Conservation (phyloP, 2,329 filamentous ascomycete species). For the Lomentospora prolificans region DNA sequence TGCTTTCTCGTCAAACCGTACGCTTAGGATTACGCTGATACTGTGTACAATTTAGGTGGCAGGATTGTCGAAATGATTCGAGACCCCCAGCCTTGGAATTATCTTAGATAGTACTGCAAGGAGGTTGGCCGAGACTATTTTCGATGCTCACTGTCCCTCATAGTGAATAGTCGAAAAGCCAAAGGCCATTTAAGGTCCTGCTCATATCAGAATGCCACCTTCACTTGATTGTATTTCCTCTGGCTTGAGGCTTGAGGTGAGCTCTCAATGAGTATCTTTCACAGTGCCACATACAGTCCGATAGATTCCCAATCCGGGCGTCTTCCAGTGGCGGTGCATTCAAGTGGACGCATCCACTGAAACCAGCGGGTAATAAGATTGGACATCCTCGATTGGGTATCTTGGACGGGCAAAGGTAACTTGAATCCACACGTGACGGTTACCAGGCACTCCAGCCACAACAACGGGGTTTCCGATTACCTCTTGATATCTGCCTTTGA, state of each 20-base stretch:
- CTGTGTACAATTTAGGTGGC: not conserved
- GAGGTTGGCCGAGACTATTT: not conserved
- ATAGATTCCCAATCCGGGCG: not conserved
- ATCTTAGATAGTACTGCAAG: not conserved
- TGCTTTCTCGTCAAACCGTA: too few relatives aligned
- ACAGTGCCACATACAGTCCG: not conserved
- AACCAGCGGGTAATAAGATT: not conserved
- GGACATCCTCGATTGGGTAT: not conserved
- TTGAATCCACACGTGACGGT: not conserved
- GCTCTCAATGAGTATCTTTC: too few relatives aligned
- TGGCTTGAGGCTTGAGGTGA: too few relatives aligned
- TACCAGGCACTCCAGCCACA: not conserved
- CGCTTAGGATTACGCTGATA: too few relatives aligned
- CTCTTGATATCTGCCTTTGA: not conserved
- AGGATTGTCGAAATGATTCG: not conserved
- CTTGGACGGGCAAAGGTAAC: not conserved
- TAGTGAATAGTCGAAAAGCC: not conserved
- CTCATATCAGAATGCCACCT: too few relatives aligned
- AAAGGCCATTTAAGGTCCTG: too few relatives aligned
- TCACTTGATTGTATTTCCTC: too few relatives aligned
- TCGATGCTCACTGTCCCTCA: not conserved
- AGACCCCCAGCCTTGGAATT: not conserved
- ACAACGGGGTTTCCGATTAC: too few relatives aligned
- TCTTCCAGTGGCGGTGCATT: constrained; percentile 2
- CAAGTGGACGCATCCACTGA: not conserved